Percentiles rank a stretch among this genome's conserved stretches.
These are phyloP conservation scores for Nectriaceae sp. DNA, from an alignment of 2,329 filamentous ascomycete species.

Conservation along the genomic window DNA sequence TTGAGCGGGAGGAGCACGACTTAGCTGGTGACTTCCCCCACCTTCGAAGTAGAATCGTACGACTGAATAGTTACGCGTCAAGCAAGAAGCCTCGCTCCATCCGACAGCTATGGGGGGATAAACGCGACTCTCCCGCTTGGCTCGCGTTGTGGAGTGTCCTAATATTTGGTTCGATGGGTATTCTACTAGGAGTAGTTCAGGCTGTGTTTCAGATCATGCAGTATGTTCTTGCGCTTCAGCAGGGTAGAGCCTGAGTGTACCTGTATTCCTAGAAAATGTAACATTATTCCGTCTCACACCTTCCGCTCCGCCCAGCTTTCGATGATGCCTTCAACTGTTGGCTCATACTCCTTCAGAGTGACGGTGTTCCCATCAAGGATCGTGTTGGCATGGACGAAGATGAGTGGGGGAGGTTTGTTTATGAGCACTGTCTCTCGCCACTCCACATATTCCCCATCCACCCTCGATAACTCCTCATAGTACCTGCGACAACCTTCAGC, in stretches of 20 bases:
- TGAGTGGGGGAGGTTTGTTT: slow-evolving; percentile 57
- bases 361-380: slow-evolving; percentile 33
- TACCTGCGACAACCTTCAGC: slow-evolving; percentile 51
- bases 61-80: not conserved
- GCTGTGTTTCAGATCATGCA: slow-evolving; percentile 24
- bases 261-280: not conserved
- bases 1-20: not conserved
- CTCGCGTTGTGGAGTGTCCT: not conserved
- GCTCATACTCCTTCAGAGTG: slow-evolving; percentile 59
- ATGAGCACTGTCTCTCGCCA: slow-evolving; percentile 58
- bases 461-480: slow-evolving; percentile 59
- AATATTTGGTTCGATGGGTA: not conserved
- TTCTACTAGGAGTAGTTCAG: slow-evolving; percentile 19
- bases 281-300: slow-evolving; percentile 10
- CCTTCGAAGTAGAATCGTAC: not conserved
- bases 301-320: slow-evolving; percentile 52
- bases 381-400: slow-evolving; percentile 68
- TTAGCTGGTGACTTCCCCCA: not conserved
- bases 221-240: slow-evolving; percentile 4
- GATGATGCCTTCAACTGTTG: slow-evolving; percentile 62
- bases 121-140: not conserved
- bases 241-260: not conserved
- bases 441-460: slow-evolving; percentile 52
- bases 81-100: not conserved
- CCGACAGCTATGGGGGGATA: not conserved